A percentile compares a stretch with the other conserved stretches of the same genome.
phyloP scores from a whole-genome alignment of 2,329 filamentous ascomycete genomes.

The Helotiales sp. region DNA sequence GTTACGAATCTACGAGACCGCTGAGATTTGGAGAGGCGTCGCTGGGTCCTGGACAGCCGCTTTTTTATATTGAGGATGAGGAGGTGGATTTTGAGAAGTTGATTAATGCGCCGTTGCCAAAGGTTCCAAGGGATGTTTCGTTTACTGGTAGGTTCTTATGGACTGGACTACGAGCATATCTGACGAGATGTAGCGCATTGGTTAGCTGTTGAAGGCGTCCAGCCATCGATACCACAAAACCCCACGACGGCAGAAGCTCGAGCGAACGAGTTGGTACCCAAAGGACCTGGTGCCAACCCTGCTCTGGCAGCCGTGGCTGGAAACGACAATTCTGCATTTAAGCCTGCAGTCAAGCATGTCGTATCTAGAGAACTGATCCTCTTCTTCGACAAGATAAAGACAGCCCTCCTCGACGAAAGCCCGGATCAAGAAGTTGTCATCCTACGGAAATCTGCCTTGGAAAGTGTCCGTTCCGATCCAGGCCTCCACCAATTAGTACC shows the following conservation, averaged over 20 bases:
- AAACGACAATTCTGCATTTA: slow-evolving; percentile 81
- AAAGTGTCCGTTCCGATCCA: slow-evolving; percentile 85
- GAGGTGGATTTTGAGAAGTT: slow-evolving; percentile 99
- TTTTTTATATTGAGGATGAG: slow-evolving; percentile 98
- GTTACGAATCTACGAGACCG: slow-evolving; percentile 90
- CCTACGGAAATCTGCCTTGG: slow-evolving; percentile 82
- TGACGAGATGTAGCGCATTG: slow-evolving; percentile 73
- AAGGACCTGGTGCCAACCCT: slow-evolving; percentile 86
- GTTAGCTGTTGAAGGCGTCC: slow-evolving; percentile 96
- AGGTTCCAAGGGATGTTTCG: slow-evolving; percentile 89
- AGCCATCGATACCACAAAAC: slow-evolving; percentile 95
- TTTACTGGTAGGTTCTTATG: slow-evolving; percentile 72
- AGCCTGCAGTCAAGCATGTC: slow-evolving; percentile 93
- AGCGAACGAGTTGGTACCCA: slow-evolving; percentile 84
- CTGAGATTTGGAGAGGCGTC: slow-evolving; percentile 93
- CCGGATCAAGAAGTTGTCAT: slow-evolving; percentile 76
- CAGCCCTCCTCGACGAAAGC: slow-evolving; percentile 84
- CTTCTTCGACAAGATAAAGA: slow-evolving; percentile 95
- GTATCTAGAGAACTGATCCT: slow-evolving; percentile 94
- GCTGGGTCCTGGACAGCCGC: slow-evolving; percentile 87
- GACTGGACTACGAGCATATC: neutral
- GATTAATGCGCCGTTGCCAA: slow-evolving; percentile 93
- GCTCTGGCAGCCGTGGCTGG: slow-evolving; percentile 83
- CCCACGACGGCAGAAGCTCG: slow-evolving; percentile 84
- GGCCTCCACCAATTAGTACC: slow-evolving; percentile 94